Evolutionary conservation across 345 rosid genomes (phyloP), one percentile per base, ranked within the genome.

Genomic region (Dipteronia sinensis): DNA sequence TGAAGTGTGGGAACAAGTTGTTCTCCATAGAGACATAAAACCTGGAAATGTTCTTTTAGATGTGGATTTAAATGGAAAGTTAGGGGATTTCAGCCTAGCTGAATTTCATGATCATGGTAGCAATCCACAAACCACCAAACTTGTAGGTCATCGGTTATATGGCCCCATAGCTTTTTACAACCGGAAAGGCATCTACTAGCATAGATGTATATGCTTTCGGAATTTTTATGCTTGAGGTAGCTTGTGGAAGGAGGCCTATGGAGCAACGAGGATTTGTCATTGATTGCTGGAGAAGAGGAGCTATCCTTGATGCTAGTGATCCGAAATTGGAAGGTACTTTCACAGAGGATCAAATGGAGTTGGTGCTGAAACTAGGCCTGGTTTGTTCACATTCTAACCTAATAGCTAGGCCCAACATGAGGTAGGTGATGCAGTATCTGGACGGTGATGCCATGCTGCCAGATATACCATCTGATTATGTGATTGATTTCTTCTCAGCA

Each of bases 1-100:
- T 47, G 85, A 85, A 76, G 86, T 82, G 44, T 88, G 88, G 88
- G 83, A 82, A 34, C 83, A 88, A 67, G 81, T 83, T 5, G 85
- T 86, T 53, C 71, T 88, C 22, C 89, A n/a, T n/a, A n/a, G n/a
- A 74, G 88, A 88, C 49, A 77, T 85, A 19, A 88, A 85, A 61
- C 83, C 88, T 0, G 80, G 75, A 53, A 88, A 85, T 72, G 79
- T 85, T 17, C 34, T 86, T 19, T 72, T 88, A 0, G 91, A 88
- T 19, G 64, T 67, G 0, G 78, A 83, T 40, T 44, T 83, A 76
- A 80, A 83, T 25, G 91, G 81, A 1, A 85, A 76, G 73, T 78
- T 88, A 0, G 89, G 89, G 10, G 88, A 88, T 47, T 88, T 85
- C 12, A 87, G 89, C 29, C 62, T 83, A 0, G 82, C 90, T 0